These are phyloP conservation scores for Wallacemonas sp. DNA, from an alignment of 208 protist species.

Conservation along the genomic window DNA sequence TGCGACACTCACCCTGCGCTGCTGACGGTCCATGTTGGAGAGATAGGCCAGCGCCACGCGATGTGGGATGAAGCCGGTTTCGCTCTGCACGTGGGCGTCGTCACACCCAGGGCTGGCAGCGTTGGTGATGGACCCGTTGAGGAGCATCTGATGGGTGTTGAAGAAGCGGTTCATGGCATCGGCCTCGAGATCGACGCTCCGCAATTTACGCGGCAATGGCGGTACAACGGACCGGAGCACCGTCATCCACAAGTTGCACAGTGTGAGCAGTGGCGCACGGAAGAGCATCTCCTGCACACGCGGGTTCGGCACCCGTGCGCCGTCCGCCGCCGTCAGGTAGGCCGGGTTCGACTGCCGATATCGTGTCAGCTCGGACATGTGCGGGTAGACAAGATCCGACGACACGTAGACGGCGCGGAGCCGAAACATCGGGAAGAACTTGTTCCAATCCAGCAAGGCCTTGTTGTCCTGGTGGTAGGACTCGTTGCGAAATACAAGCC, in stretches of 20 bases:
- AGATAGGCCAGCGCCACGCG: constrained; percentile 20
- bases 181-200: constrained; percentile 16
- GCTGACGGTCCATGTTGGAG: constrained; percentile 48
- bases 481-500: constrained; percentile 86
- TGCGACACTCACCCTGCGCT: constrained; percentile 52
- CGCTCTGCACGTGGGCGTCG: background rate
- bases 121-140: constrained; percentile 17
- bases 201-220: constrained; percentile 35
- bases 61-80: background rate
- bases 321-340: constrained; percentile 14
- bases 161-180: constrained; percentile 44
- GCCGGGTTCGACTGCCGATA: constrained; percentile 23
- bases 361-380: constrained; percentile 22
- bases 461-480: constrained; percentile 32
- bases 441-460: constrained; percentile 6
- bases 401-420: constrained; percentile 82
- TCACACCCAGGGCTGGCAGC: background rate
- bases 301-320: constrained; percentile 20
- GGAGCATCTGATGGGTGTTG: constrained; percentile 28
- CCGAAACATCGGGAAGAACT: constrained; percentile 55
- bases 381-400: constrained; percentile 36
- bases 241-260: constrained; percentile 53
- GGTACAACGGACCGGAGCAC: constrained; percentile 53
- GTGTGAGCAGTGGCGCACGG: constrained; percentile 6
- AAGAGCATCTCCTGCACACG: constrained; percentile 23